phyloP scores from a whole-genome alignment of 2,329 filamentous ascomycete genomes.

The Ascochyta lentis region DNA sequence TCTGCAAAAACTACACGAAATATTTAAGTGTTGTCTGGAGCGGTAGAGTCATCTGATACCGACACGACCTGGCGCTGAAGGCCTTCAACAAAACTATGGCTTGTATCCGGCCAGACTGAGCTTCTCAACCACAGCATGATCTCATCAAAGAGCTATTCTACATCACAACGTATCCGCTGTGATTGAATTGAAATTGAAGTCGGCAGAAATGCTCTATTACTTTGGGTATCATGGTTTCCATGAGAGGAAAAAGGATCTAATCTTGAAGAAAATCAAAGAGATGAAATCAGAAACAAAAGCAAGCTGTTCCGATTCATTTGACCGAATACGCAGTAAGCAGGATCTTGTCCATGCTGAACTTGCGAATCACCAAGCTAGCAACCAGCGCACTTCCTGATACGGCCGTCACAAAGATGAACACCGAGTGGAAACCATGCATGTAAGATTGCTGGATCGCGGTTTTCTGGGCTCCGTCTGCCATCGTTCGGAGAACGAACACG shows the following conservation, averaged over 20 bases:
- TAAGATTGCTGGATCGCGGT: conserved; percentile 33
- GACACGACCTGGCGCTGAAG: no score
- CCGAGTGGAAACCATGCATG: conserved; percentile 32
- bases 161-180: no score
- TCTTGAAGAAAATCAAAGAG: neutral
- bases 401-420: conserved; percentile 34
- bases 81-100: no score
- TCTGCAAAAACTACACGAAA: no score
- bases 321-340: conserved; percentile 31
- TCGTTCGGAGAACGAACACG: conserved; percentile 28
- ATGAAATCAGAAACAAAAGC: neutral
- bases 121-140: no score
- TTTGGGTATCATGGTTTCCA: conserved; percentile 2
- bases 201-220: neutral
- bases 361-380: conserved; percentile 36
- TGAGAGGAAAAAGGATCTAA: neutral
- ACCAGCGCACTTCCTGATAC: conserved; percentile 33
- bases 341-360: conserved; percentile 42
- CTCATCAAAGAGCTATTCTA: no score
- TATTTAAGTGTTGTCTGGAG: no score
- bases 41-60: no score
- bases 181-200: neutral
- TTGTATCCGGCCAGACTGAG: no score
- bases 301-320: conserved; percentile 10
- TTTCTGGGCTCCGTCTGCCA: conserved; percentile 26